A percentile compares a stretch with the other conserved stretches of the same genome.
phyloP scores from a whole-genome alignment of 306 rosid species.

The Notholithocarpus densiflorus region DNA sequence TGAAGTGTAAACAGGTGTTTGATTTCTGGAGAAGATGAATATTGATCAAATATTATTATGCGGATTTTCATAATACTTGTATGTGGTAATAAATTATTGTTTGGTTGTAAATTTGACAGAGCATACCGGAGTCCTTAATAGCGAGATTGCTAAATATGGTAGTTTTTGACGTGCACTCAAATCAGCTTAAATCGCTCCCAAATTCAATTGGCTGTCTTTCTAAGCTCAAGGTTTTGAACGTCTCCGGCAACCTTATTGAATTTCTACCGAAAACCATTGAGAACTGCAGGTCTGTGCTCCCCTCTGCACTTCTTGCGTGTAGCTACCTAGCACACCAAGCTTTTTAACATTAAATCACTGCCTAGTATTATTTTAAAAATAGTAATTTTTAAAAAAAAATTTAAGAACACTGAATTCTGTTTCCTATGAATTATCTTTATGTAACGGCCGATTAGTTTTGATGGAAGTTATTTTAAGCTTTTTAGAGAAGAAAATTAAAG shows the following conservation, averaged over 20 bases:
- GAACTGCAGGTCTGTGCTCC: slow-evolving; percentile 71
- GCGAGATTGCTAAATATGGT: slow-evolving; percentile 72
- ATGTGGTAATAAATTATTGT: neutral
- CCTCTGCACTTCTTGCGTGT: neutral
- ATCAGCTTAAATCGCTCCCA: slow-evolving; percentile 74
- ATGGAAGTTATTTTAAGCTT: too few species aligned
- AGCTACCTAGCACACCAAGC: neutral
- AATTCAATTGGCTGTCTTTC: slow-evolving; percentile 88
- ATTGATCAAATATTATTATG: too few species aligned
- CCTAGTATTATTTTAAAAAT: too few species aligned
- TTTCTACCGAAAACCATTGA: slow-evolving; percentile 72
- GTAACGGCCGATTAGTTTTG: too few species aligned
- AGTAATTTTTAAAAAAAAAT: too few species aligned
- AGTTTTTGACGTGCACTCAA: slow-evolving; percentile 78
- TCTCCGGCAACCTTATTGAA: slow-evolving; percentile 69
- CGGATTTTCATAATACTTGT: neutral
- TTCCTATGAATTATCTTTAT: too few species aligned
- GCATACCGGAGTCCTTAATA: slow-evolving; percentile 72
- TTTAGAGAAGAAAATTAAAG: too few species aligned
- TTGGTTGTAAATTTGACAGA: slow-evolving; percentile 30
- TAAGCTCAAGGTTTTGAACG: slow-evolving; percentile 73
- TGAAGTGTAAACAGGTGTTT: too few species aligned
- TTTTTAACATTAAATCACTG: neutral
- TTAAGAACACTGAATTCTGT: too few species aligned
- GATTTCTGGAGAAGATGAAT: neutral